Base-by-base conservation (phyloP, 129 eudicot species). In the Chrysanthemum lavandulifolium region DNA sequence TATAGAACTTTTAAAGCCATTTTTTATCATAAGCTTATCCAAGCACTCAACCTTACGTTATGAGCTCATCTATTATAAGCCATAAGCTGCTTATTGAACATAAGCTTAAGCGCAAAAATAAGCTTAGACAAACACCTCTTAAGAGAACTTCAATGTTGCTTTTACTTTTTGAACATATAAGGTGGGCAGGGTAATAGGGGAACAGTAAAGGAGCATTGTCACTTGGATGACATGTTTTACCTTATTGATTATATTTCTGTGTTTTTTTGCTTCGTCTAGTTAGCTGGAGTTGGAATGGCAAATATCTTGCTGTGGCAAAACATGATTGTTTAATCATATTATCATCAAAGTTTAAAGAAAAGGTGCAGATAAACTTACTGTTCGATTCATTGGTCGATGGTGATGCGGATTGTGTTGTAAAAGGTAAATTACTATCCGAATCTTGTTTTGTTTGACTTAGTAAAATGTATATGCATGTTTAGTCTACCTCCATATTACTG, bases 271-370 rank as follows among this genome's bases (percentile, higher is more conserved):
- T 69, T 49, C 21, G 76, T 74, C 71, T 68, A 93, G 97, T 89
- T 76, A 88, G 67, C 56, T 89, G 95, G 98, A 93, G 90, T 79
- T 65, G 66, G 51, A 67, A 77, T 67, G 98, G 92, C n/a, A 83
- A 84, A 57, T 82, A 76, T 58, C 54, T 93, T 74, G 98, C 90
- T 65, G 88, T 87, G 77, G 95, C 90, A 31, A 87, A 75, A 69
- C 73, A 81, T 61, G 89, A 77, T 53, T 75, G 61, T 51, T 58
- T 93, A 74, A 69, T 84, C 73, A 85, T 89, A 60, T 63, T 89
- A 58, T 85, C 98, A 63, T 72, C 96, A 61, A 73, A 86, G 50
- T 87, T 93, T 52, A 79, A 84, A 76, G 92, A 89, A 68, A 85
- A 81, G 73, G 7, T 78, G 73, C 84, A 78, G 65, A 78, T 93